These are phyloP conservation scores for Thraustotheca clavata DNA, from an alignment of 352 stramenopile genomes.

Conservation along the genomic window DNA sequence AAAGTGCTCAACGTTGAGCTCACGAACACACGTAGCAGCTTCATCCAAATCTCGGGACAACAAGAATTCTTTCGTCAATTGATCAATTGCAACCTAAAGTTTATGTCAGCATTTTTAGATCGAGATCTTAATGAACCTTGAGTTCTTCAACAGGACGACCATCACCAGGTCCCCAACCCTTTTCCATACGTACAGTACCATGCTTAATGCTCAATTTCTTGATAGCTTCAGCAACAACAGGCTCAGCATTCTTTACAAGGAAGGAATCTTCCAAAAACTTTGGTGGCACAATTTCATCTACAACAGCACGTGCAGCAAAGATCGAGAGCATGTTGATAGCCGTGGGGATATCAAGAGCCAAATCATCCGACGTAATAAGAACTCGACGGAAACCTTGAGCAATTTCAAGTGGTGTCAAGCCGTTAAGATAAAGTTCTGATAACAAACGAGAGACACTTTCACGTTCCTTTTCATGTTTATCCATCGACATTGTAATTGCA, in stretches of 20 bases:
- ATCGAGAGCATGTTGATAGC: constrained; percentile 90
- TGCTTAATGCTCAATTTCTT: constrained; percentile 96
- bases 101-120: constrained; percentile 27
- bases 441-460: constrained; percentile 90
- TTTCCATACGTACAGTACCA: constrained; percentile 91
- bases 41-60: constrained; percentile 93
- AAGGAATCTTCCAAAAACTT: constrained; percentile 96
- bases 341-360: constrained; percentile 92
- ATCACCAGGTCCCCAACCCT: constrained; percentile 95
- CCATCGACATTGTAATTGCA: constrained; percentile 92
- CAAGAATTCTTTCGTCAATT: constrained; percentile 96
- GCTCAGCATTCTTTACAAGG: constrained; percentile 87
- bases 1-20: constrained; percentile 94
- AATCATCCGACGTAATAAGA: constrained; percentile 93
- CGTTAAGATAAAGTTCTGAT: constrained; percentile 89
- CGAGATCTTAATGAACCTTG: constrained; percentile 38
- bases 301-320: constrained; percentile 96
- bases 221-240: constrained; percentile 94
- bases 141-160: constrained; percentile 86
- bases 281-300: constrained; percentile 97
- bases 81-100: constrained; percentile 75
- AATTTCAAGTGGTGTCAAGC: constrained; percentile 64
- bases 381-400: constrained; percentile 94
- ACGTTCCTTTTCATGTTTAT: constrained; percentile 88
- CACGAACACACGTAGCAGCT: constrained; percentile 83